Evolutionary conservation across 208 protist genomes (phyloP), one percentile per base, ranked within the genome.

Genomic region (Trichomonas vaginalis): DNA sequence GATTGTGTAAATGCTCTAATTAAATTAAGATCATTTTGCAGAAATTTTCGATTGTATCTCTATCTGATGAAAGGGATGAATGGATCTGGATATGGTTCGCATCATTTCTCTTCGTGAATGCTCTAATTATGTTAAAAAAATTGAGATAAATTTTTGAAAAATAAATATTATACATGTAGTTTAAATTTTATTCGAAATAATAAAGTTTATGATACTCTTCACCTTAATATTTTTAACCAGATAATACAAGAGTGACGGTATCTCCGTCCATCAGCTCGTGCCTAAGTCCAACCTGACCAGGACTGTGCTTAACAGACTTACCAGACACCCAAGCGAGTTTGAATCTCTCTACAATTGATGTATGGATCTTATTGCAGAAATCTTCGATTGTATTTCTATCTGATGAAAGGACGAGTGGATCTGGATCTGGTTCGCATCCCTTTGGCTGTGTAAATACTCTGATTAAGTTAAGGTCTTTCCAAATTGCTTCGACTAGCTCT

Each of bases 311-410:
- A 1, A 86, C 95, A 96, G 62, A 87, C 45, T 37, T 96, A 35
- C 95, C 95, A n/a, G 56, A 49, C 3, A 96, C 95, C 39, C 32
- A 87, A 14, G 95, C 95, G 40, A 56, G 83, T 23, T 51, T 80
- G 35, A 96, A 96, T 40, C 9, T 56, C 12, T 62, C 95, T 27
- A 96, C 21, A 27, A 96, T 6, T 32, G 17, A 27, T 21, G 61
- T 42, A 56, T 96, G 95, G 37, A 96, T 87, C 23, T 80, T 87
- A n/a, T 96, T n/a, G 46, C 95, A 96, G 14, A 96, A 56, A 51
- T 96, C 45, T 49, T 51, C 21, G 23, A 96, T 61, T 27, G 49
- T 96, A 42, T n/a, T 39, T 10, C 70, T 42, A 61, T 87, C 23
- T 51, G 45, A 49, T 35, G n/a, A 87, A 46, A 96, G 17, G 40